Evolutionary conservation across 1,284 basidiomycete species (phyloP).

Genomic region (Ganoderma lingzhi): DNA sequence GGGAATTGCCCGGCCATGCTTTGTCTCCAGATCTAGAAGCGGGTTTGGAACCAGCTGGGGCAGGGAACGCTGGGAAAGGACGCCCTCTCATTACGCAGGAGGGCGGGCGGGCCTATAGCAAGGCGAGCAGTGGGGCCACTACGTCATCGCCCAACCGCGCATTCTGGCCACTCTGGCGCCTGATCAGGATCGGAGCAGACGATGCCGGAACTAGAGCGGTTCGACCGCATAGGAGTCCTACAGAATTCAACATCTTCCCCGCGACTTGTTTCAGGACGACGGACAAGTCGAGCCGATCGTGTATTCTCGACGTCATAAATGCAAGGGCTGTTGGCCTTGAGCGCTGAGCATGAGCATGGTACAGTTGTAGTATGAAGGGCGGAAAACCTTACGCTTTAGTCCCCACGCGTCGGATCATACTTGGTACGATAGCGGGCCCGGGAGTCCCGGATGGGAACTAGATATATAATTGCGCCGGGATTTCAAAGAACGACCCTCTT

Average conservation of each 20-base stretch:
- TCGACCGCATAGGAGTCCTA: neutral
- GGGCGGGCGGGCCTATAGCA: neutral
- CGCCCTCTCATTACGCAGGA: slow-evolving; percentile 4
- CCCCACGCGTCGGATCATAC: neutral
- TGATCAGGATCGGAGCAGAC: neutral
- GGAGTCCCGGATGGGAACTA: neutral
- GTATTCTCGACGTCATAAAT: neutral
- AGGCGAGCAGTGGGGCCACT: slow-evolving; percentile 1
- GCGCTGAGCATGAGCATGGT: neutral
- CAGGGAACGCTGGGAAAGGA: neutral
- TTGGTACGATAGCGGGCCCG: neutral
- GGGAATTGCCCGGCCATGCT: neutral
- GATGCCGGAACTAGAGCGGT: neutral
- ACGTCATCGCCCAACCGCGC: slow-evolving; percentile 11
- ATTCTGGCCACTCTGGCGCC: neutral
- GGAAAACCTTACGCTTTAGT: neutral
- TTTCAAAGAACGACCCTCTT: neutral
- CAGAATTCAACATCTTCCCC: neutral
- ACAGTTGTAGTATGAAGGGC: neutral
- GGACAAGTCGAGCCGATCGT: neutral
- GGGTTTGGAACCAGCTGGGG: neutral
- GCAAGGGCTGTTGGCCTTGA: neutral
- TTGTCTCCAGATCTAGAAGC: slow-evolving; percentile 1
- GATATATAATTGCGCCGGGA: neutral
- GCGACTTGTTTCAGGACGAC: slow-evolving; percentile 3